Evolutionary conservation across 371 early-diverging fungal species (phyloP).

Genomic region (Rhizopus microsporus): DNA sequence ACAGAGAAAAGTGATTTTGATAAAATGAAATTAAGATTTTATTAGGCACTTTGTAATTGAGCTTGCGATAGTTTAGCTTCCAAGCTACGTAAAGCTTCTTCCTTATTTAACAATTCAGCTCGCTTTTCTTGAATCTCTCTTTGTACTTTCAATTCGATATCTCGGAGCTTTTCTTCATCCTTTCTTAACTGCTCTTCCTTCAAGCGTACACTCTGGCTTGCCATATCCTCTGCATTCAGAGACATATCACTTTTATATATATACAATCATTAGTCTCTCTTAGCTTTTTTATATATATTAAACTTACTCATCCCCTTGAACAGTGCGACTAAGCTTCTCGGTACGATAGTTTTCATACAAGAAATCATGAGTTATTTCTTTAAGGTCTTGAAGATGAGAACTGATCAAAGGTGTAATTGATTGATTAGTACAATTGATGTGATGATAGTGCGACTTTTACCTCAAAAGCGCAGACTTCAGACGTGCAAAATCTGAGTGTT

Average conservation of each 20-base stretch:
- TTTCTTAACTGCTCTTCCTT: constrained; percentile 65
- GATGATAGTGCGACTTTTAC: constrained; percentile 27
- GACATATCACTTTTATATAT: constrained; percentile 32
- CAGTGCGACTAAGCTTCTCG: constrained; percentile 81
- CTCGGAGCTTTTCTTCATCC: constrained; percentile 68
- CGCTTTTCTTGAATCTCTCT: constrained; percentile 63
- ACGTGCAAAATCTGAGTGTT: constrained; percentile 97
- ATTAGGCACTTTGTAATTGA: constrained; percentile 21
- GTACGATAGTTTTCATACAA: constrained; percentile 93
- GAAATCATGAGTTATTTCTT: constrained; percentile 82
- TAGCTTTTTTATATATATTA: constrained; percentile 23
- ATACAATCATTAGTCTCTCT: constrained; percentile 1
- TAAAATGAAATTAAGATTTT: background rate
- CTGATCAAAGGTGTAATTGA: constrained; percentile 34
- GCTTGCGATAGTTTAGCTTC: constrained; percentile 55
- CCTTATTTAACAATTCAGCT: constrained; percentile 59
- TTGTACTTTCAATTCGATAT: constrained; percentile 61
- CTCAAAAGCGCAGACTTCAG: constrained; percentile 89
- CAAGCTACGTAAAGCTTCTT: constrained; percentile 59
- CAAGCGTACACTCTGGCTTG: constrained; percentile 49
- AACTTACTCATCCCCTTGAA: constrained; percentile 56
- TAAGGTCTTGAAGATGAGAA: constrained; percentile 93
- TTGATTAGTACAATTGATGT: background rate
- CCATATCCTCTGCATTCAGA: constrained; percentile 56
- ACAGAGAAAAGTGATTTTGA: background rate